Percentiles rank a stretch among this genome's conserved stretches.
These are phyloP conservation scores for Cucurbita maxima DNA, from an alignment of 306 rosid species.

Conservation along the genomic window DNA sequence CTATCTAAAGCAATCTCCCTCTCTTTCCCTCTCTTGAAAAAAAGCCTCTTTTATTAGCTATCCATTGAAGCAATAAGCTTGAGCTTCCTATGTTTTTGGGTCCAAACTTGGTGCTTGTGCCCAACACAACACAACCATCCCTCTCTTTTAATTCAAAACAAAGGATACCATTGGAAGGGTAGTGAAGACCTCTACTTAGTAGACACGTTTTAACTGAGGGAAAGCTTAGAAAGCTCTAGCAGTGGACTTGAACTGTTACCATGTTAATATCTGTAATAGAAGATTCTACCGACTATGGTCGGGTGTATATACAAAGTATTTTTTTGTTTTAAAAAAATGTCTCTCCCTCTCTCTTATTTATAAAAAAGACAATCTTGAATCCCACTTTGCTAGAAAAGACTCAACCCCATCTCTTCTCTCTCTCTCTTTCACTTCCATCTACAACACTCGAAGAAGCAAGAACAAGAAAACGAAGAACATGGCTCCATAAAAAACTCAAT, in stretches of 20 bases:
- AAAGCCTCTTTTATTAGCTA: not conserved
- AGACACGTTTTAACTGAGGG: too few relatives aligned
- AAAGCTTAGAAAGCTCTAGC: too few relatives aligned
- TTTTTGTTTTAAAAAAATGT: too few relatives aligned
- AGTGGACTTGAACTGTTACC: too few relatives aligned
- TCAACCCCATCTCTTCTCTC: constrained; percentile 5
- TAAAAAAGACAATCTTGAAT: constrained; percentile 66
- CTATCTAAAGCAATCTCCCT: not conserved
- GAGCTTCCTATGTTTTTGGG: constrained; percentile 29
- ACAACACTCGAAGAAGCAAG: not conserved
- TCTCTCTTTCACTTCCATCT: not conserved
- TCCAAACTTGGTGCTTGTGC: constrained; percentile 59
- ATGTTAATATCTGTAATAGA: too few relatives aligned
- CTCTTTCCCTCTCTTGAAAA: not conserved
- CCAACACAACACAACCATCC: constrained; percentile 48
- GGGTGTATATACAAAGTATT: too few relatives aligned
- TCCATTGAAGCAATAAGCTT: constrained; percentile 9
- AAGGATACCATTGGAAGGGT: not conserved
- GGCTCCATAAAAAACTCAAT: not conserved
- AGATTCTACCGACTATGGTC: too few relatives aligned
- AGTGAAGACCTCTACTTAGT: too few relatives aligned
- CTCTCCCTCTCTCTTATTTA: not conserved
- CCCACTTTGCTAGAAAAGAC: constrained; percentile 39
- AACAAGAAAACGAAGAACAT: not conserved
- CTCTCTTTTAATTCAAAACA: constrained; percentile 3